Percentiles rank a stretch among this genome's conserved stretches.
Evolutionary conservation across 1,139 yeast species (phyloP).

Genomic region (Arxiozyma slooffiae): DNA sequence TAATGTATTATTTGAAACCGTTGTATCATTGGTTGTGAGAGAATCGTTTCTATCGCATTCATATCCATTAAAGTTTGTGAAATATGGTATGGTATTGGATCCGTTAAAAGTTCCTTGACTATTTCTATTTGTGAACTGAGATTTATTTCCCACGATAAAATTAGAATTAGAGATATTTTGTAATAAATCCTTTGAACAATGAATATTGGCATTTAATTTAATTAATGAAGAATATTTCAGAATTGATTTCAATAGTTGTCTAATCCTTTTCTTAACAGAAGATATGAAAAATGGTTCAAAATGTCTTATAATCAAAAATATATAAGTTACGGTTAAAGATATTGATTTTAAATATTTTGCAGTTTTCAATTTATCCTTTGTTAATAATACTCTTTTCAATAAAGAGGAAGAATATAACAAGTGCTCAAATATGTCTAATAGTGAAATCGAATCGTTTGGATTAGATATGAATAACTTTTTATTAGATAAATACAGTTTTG

Average conservation of each 20-base stretch:
- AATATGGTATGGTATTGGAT: neutral
- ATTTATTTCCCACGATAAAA: neutral
- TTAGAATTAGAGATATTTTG: neutral
- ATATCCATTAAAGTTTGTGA: neutral
- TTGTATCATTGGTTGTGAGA: neutral
- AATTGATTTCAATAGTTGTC: conserved; percentile 41
- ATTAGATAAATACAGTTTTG: conserved; percentile 10
- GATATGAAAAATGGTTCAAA: conserved; percentile 27
- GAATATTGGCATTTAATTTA: conserved; percentile 49
- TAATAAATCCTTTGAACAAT: conserved; percentile 30
- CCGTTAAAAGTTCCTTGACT: neutral
- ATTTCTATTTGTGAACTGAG: neutral
- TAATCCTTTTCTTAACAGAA: conserved; percentile 38
- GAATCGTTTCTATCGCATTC: conserved; percentile 1
- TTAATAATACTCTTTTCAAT: neutral
- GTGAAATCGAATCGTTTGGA: conserved; percentile 39
- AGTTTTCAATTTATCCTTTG: conserved; percentile 2
- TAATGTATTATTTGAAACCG: conserved; percentile 1
- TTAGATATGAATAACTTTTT: conserved; percentile 45
- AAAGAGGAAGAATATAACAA: neutral
- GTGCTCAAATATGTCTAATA: conserved; percentile 1
- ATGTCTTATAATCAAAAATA: neutral
- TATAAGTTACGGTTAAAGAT: neutral
- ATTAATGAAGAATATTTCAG: conserved; percentile 48
- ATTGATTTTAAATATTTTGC: neutral